Evolutionary conservation across 169 alveolate genomes (phyloP).

Genomic region (Cyclospora cayetanensis): DNA sequence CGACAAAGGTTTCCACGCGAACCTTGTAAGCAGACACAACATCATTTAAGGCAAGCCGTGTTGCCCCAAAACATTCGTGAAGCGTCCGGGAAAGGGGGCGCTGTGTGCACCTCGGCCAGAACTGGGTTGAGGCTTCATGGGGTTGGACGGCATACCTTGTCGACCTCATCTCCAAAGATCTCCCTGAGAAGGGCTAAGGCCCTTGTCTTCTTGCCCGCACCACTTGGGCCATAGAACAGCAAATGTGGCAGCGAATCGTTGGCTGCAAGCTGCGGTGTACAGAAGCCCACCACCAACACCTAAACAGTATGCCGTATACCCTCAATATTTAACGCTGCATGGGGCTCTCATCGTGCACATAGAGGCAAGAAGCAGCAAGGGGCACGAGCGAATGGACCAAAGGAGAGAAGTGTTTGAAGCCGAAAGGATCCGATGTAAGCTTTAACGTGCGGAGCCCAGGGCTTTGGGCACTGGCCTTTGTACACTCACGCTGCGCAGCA

Average conservation of each 20-base stretch:
- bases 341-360: background rate
- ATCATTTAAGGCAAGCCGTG: background rate
- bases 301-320: background rate
- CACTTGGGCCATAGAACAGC: slow-evolving; percentile 98
- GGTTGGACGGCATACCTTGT: slow-evolving; percentile 68
- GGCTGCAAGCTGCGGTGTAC: slow-evolving; percentile 4
- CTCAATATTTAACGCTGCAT: background rate
- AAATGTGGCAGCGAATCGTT: slow-evolving; percentile 93
- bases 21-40: slow-evolving; percentile 66
- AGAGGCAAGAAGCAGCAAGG: too few relatives aligned
- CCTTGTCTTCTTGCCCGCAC: slow-evolving; percentile 98
- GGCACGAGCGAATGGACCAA: too few relatives aligned
- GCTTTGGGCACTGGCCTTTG: slow-evolving; percentile 78
- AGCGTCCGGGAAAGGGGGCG: too few relatives aligned
- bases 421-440: too few relatives aligned
- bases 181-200: slow-evolving; percentile 92
- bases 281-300: background rate
- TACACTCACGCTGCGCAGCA: slow-evolving; percentile 86
- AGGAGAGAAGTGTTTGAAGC: too few relatives aligned
- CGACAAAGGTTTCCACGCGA: slow-evolving; percentile 76
- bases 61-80: background rate
- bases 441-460: slow-evolving; percentile 71
- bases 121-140: background rate
- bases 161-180: slow-evolving; percentile 90
- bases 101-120: slow-evolving; percentile 94